Evolutionary conservation across 169 alveolate genomes (phyloP).

Genomic region (Condylostoma magnum): DNA sequence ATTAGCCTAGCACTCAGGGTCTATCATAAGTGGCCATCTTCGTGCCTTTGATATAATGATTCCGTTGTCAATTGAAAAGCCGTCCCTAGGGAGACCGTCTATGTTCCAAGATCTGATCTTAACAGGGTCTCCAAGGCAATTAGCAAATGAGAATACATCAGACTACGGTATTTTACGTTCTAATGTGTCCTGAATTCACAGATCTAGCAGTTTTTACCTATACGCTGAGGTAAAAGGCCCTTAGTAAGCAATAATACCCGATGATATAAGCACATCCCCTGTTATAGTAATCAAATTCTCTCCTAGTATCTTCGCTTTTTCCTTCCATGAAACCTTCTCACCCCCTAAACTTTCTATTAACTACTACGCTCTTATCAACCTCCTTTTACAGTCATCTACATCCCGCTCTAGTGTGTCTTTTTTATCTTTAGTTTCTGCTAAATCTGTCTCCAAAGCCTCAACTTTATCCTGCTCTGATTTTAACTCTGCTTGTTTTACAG

Average conservation of each 20-base stretch:
- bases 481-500: conserved; percentile 65
- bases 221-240: conserved; percentile 82
- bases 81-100: conserved; percentile 80
- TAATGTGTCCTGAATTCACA: conserved; percentile 67
- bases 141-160: conserved; percentile 63
- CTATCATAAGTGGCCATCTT: conserved; percentile 89
- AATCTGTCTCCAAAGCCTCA: conserved; percentile 54
- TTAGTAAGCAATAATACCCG: conserved; percentile 85
- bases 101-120: conserved; percentile 78
- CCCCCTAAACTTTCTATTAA: conserved; percentile 62
- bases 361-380: conserved; percentile 65
- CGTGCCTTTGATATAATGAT: conserved; percentile 74
- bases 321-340: conserved; percentile 75
- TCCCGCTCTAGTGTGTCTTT: conserved; percentile 46
- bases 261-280: conserved; percentile 80
- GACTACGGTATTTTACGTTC: conserved; percentile 53
- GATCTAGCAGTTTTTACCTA: conserved; percentile 70
- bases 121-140: conserved; percentile 75
- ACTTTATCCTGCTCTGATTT: conserved; percentile 56
- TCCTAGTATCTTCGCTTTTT: conserved; percentile 37
- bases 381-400: conserved; percentile 50
- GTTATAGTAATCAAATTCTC: conserved; percentile 40
- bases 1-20: conserved; percentile 85
- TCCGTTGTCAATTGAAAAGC: conserved; percentile 85
- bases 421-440: conserved; percentile 43